Evolutionary conservation across 2,329 filamentous ascomycete genomes (phyloP), one percentile per base, ranked within the genome.

Genomic region (Fusarium sp.): DNA sequence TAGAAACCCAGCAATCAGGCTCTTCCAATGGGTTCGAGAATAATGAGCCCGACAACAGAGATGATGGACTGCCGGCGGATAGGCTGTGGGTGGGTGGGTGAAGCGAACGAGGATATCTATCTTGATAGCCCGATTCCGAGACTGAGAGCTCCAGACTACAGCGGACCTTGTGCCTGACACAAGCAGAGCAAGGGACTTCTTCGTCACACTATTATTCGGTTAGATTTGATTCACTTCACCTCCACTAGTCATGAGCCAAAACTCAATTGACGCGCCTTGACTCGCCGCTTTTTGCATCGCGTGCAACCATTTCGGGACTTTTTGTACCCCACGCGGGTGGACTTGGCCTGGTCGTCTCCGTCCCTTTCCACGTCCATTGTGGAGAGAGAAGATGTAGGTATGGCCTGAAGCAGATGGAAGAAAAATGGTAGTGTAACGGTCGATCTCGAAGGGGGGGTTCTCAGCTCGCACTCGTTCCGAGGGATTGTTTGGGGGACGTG

Each of bases 251-350:
- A 56, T 14, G 14, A 11, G 7, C 1, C 7, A 3, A n/a, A 6
- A 15, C 15, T 43, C 32, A 41, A 23, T 4, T 3, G 1, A 33
- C 22, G 7, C 23, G 27, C 65, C 60, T 68, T 68, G 44, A 68
- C 65, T 22, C 65, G 50, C 1, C 65, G 49, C 50, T 66, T 56
- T 35, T 68, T 68, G 19, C 65, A 68, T 8, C 65, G 56, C 8
- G 17, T 45, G 22, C 65, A 68, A 2, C 65, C 65, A 20, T 68
- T 68, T 53, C 65, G 60, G 25, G 65, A 68, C 47, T 68, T 68
- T 56, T 65, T 68, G 40, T 68, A 68, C 35, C 65, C 65, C 40
- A 61, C 47, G 19, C 65, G 65, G 1, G 60, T 66, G 23, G 47
- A 50, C 13, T 53, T 66, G 2, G 14, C 11, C 4, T 43, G 39